A percentile compares a stretch with the other conserved stretches of the same genome.
Conservation (phyloP, 768 basidiomycete species). For the Pleurotus citrinopileatus region DNA sequence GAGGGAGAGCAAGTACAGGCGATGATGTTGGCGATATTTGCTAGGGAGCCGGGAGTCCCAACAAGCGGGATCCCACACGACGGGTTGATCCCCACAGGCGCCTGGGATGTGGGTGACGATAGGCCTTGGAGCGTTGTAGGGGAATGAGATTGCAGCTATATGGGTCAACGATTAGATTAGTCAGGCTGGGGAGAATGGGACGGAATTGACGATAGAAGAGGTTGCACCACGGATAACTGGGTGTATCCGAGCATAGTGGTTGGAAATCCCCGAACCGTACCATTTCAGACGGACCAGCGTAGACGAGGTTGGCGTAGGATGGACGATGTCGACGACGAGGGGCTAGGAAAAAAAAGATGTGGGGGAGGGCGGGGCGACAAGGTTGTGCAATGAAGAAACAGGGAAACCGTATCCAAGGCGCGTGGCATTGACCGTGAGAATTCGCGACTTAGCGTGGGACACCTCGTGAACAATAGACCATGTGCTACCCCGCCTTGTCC, state of each 20-base stretch:
- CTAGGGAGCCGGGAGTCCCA: constrained; percentile 56
- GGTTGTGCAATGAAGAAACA: no score
- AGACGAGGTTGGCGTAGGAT: no score
- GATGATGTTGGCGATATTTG: constrained; percentile 86
- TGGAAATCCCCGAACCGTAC: constrained; percentile 72
- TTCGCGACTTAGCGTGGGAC: no score
- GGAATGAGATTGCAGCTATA: constrained; percentile 36
- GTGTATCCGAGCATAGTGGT: constrained; percentile 62
- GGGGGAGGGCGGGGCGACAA: no score
- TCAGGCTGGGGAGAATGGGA: constrained; percentile 16
- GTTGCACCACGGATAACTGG: constrained; percentile 91
- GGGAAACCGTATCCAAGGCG: no score
- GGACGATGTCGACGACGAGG: no score
- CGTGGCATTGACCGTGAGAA: no score
- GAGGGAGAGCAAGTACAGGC: constrained; percentile 77
- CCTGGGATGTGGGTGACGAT: constrained; percentile 44
- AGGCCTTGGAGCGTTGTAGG: constrained; percentile 33
- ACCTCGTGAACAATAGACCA: no score
- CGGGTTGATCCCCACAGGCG: constrained; percentile 83
- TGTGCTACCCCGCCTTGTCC: no score
- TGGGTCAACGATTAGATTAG: constrained; percentile 12
- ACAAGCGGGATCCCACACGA: constrained; percentile 72
- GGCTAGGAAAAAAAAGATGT: no score
- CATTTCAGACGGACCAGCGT: no score
- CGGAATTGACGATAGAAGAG: constrained; percentile 86